A percentile compares a stretch with the other conserved stretches of the same genome.
These are phyloP conservation scores for Pseudopediastrum boryanum DNA, from an alignment of 139 green algal species.

Conservation along the genomic window DNA sequence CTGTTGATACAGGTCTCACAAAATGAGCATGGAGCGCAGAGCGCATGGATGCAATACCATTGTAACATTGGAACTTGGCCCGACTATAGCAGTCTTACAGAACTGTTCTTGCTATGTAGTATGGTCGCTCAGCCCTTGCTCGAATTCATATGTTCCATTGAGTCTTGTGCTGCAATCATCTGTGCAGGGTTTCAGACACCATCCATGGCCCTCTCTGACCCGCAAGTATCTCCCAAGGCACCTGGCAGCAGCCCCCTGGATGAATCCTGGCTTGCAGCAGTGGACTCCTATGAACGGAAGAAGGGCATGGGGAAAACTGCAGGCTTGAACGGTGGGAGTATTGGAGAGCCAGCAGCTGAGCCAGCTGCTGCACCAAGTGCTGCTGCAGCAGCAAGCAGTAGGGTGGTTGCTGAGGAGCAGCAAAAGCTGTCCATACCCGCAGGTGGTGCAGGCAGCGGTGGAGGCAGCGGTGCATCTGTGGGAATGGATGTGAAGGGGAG, in stretches of 20 bases:
- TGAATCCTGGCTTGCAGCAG: conserved; percentile 14
- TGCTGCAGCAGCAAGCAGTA: background rate
- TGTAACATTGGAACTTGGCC: background rate
- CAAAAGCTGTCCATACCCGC: too few relatives aligned
- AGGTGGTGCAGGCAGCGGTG: background rate
- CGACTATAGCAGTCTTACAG: too few relatives aligned
- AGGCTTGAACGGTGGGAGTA: background rate
- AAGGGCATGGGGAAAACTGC: background rate
- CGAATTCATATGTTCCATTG: background rate
- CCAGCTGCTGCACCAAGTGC: background rate
- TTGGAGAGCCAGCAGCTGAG: too few relatives aligned
- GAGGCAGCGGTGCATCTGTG: too few relatives aligned
- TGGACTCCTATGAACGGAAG: conserved; percentile 27
- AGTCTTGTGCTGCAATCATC: too few relatives aligned
- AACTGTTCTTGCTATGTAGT: background rate
- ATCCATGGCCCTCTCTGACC: background rate
- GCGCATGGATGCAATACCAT: background rate
- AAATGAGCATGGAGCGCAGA: background rate
- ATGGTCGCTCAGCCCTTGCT: background rate
- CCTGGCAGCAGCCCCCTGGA: conserved; percentile 15
- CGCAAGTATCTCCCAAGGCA: background rate
- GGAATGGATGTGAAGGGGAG: too few relatives aligned
- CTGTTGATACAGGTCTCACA: background rate
- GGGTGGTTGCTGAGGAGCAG: too few relatives aligned
- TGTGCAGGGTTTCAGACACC: background rate